These are phyloP conservation scores for Candida insectorum DNA, from an alignment of 805 yeast species.

Conservation along the genomic window DNA sequence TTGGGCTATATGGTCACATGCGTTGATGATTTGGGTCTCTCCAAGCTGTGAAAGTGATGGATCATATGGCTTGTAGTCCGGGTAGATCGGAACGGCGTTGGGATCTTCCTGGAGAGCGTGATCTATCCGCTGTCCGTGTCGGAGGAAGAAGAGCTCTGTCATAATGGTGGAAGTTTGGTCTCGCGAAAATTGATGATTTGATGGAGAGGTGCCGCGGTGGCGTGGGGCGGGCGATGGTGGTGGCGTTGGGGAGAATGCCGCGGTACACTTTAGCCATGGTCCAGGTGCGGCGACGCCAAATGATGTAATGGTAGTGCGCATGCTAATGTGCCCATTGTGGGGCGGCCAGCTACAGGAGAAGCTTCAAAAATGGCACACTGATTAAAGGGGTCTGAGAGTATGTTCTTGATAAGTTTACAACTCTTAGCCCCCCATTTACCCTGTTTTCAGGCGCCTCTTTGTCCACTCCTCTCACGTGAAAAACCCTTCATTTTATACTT, in stretches of 20 bases:
- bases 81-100: constrained; percentile 21
- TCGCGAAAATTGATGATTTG: too few relatives aligned
- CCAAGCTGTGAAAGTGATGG: constrained; percentile 34
- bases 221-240: constrained; percentile 4
- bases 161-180: constrained; percentile 12
- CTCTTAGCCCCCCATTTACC: too few relatives aligned
- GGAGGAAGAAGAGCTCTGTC: constrained; percentile 42
- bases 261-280: neutral
- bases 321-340: too few relatives aligned
- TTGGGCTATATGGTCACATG: constrained; percentile 26
- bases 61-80: constrained; percentile 31
- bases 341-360: too few relatives aligned
- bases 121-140: constrained; percentile 43
- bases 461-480: too few relatives aligned
- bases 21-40: constrained; percentile 21
- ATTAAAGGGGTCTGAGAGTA: too few relatives aligned
- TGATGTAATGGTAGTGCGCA: too few relatives aligned
- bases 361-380: too few relatives aligned
- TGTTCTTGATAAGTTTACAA: too few relatives aligned
- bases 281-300: neutral
- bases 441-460: too few relatives aligned
- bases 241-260: neutral
- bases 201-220: too few relatives aligned
- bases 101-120: constrained; percentile 26
- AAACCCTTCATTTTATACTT: too few relatives aligned